Base-by-base conservation (phyloP, 2,329 filamentous ascomycete genomes). In the Aspergillus floridensis region DNA sequence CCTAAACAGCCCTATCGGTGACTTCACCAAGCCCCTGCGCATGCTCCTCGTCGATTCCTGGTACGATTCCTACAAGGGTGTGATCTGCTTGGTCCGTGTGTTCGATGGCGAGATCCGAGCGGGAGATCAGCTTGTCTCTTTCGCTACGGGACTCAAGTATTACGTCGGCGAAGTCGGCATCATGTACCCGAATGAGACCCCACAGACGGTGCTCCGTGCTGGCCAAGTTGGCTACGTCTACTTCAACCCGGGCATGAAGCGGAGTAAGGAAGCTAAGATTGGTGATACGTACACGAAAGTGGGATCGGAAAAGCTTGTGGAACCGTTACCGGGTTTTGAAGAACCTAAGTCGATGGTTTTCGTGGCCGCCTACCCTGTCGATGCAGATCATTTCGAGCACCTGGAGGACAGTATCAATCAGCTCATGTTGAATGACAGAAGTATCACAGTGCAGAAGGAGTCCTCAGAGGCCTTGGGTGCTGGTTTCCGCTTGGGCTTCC, bases 341-440 rank as follows among this genome's bases (percentile, higher is more conserved):
- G 95, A 99, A 74, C 93, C 95, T 1, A 96, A 99, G 75, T 90
- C 93, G 5, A 99, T 99, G 95, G 95, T 99, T 4, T 99, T 99
- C 67, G 95, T 99, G 4, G 93, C 93, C 0, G 95, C 95, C 0
- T 99, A 96, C 68, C 95, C 95, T 0, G 92, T 93, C 0, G 93
- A 99, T 70, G 92, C 96, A 66, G 82, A 88, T 67, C 91, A 96
- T 74, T 93, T 96, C 71, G 84, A 86, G 48, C 90, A 92, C 70
- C 80, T 99, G 4, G 91, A 96, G 64, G 93, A 98, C 74, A 96
- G 92, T 74, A 97, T 99, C 71, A 89, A 89, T 61, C 93, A 98
- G 73, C 86, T 99, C 14, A 88, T 93, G 2, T 85, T 99, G 56
- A 99, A 99, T 73, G 95, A 99, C 74, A 88, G 95, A 60, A 96